Evolutionary conservation across 2,329 filamentous ascomycete species (phyloP), one percentile per base, ranked within the genome.

Genomic region (Ascochyta viciae-villosae): DNA sequence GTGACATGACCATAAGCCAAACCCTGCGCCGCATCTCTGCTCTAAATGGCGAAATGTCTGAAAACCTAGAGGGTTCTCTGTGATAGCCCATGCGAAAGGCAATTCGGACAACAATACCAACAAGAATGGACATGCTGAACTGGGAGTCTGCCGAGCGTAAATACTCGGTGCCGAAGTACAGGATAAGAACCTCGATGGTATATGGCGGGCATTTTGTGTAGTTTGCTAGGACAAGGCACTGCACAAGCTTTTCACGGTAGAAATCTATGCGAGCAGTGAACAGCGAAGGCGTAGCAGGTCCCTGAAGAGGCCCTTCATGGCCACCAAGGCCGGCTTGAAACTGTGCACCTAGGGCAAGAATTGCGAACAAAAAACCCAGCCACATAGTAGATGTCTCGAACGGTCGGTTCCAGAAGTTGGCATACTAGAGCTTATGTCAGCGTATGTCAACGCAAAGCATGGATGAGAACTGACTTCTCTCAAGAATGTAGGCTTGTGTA

Each of bases 11-110:
- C 62, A 87, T 83, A 68, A 83, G 82, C 83, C 86, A 89, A 0
- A 87, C 67, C 7, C 87, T 81, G 4, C 87, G 80, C 24, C 86
- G 80, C 77, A 87, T 82, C 69, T 88, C 84, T 2, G 81, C 80
- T 58, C 86, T 79, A 57, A 84, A 88, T 0, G 82, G 80, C 0
- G 80, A 80, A 9, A 79, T 72, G 10, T 74, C 69, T 3, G 67
- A 43, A 48, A 76, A 74, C 13, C 72, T 67, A 2, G 68, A 66
- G 2, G 74, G 71, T 24, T 80, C 77, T n/a, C 77, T 72, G 47
- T 80, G 78, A 51, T 78, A 77, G 3, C 78, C 78, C 75, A 78
- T 77, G 3, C 74, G 72, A 34, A 75, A 70, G 7, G 68, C 66
- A 3, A 72, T 62, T n/a, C 72, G 68, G 24, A 73, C 62, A 23